Evolutionary conservation across 2,329 filamentous ascomycete genomes (phyloP).

Genomic region (Sclerotinia sclerotiorum): DNA sequence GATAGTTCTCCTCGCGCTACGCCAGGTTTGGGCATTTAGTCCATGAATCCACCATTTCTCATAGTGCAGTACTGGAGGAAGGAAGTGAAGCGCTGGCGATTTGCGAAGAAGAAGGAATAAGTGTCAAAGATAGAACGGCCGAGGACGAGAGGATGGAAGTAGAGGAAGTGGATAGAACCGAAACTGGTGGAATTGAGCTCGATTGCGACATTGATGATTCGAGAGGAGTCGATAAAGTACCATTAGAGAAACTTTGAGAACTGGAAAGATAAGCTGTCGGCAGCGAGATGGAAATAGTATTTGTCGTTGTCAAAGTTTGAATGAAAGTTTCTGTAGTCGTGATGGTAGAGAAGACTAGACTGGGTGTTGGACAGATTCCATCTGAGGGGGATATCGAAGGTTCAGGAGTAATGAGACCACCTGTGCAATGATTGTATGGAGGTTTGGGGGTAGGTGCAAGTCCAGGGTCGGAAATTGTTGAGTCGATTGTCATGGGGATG

Average conservation of each 20-base stretch:
- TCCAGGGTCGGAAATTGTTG: background rate
- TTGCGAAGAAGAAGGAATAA: background rate
- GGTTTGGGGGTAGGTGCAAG: background rate
- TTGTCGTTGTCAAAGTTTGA: background rate
- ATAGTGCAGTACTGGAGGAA: background rate
- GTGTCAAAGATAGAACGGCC: background rate
- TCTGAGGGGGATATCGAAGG: background rate
- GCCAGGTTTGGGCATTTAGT: background rate
- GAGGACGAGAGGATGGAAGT: background rate
- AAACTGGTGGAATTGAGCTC: background rate
- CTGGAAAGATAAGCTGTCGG: background rate
- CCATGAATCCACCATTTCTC: background rate
- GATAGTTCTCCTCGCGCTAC: no score
- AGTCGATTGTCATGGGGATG: background rate
- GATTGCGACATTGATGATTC: background rate
- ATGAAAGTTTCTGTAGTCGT: slow-evolving; percentile 19
- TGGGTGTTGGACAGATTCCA: background rate
- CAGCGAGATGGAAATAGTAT: background rate
- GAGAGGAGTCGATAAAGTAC: background rate
- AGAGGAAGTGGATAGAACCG: background rate
- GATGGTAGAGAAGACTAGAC: slow-evolving; percentile 3
- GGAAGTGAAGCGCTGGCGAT: background rate
- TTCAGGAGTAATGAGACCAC: background rate
- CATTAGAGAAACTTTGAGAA: background rate
- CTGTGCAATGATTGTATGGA: slow-evolving; percentile 1